Base-by-base conservation (phyloP, 371 early-diverging fungal species). In the Lichtheimia corymbifera region DNA sequence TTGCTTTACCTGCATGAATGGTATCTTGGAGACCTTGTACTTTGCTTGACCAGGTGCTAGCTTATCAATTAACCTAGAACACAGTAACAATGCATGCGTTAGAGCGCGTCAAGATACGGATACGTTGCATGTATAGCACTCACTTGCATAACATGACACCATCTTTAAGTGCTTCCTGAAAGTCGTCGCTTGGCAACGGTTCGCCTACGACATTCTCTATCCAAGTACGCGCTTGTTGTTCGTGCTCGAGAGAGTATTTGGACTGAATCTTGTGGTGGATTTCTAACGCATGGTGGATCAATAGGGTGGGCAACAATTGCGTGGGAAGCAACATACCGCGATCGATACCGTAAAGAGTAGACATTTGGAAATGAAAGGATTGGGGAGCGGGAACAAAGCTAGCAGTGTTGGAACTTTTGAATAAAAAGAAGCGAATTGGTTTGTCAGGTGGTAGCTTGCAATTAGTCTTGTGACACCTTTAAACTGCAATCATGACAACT, bases 131-230 rank as follows among this genome's bases (percentile, higher is more conserved):
- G 41, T 22, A 44, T 1, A 55, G 18, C 22, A 13, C 83, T 53
- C 77, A 86, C 86, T 91, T 88, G 89, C 91, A 90, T 11, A 97
- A 82, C 35, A 93, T 72, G 20, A 90, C 88, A 27, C 97, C 97
- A 60, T 93, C 93, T 72, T 91, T 89, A 27, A 92, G 75, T 11
- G 84, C 79, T 41, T 85, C 84, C 15, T 90, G 85, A 55, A 91
- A 88, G 54, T 82, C 79, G 6, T 74, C 66, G 20, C 58, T 70
- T 11, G 82, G 76, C 30, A 77, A 62, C 11, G 80, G 63, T 61
- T 85, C 84, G 2, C 77, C 87, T 35, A 87, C 68, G 2, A 88
- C 68, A 5, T 64, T 58, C 63, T 89, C 89, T 47, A 93, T 86
- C 89, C 87, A 92, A 35, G 67, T 65, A 13, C 80, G 76, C 24